These are phyloP conservation scores for Phyllosticta citrichinensis DNA, from an alignment of 2,329 filamentous ascomycete genomes.

Conservation along the genomic window DNA sequence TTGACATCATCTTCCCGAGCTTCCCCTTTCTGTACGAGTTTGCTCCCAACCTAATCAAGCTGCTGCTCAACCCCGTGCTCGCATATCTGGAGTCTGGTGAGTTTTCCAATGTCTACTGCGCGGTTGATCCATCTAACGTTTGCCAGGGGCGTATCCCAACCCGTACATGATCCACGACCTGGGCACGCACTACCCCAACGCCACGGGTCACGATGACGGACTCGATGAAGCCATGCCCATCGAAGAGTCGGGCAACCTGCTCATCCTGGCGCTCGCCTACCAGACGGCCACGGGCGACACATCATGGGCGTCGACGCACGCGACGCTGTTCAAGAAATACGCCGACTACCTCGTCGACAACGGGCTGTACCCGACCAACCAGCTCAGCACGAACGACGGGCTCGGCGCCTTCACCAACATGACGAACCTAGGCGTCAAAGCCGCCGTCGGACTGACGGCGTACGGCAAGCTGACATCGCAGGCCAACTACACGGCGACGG, in stretches of 20 bases:
- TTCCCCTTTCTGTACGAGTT: conserved; percentile 35
- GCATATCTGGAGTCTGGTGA: conserved; percentile 31
- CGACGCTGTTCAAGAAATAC: conserved; percentile 25
- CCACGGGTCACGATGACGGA: conserved; percentile 29
- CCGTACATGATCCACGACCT: conserved; percentile 33
- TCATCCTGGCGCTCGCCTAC: conserved; percentile 31
- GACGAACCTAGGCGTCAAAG: conserved; percentile 39
- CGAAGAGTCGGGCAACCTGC: conserved; percentile 32
- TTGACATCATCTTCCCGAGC: conserved; percentile 34
- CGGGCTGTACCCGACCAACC: conserved; percentile 28
- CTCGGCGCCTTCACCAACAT: conserved; percentile 33
- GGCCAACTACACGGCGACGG: conserved; percentile 27
- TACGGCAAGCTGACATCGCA: conserved; percentile 31
- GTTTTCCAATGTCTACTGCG: conserved; percentile 9
- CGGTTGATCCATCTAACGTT: neutral
- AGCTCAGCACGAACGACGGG: conserved; percentile 35
- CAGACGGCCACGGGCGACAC: conserved; percentile 29
- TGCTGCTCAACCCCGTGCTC: conserved; percentile 36
- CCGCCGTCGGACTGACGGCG: conserved; percentile 37
- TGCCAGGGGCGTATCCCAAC: conserved; percentile 12
- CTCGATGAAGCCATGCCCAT: conserved; percentile 34
- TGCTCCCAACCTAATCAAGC: conserved; percentile 33
- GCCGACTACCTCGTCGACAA: conserved; percentile 34
- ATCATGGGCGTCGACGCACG: conserved; percentile 27
- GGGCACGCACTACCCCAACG: conserved; percentile 32